These are phyloP conservation scores for Solanum infundibuliforme DNA, from an alignment of 257 asterid species.

Conservation along the genomic window DNA sequence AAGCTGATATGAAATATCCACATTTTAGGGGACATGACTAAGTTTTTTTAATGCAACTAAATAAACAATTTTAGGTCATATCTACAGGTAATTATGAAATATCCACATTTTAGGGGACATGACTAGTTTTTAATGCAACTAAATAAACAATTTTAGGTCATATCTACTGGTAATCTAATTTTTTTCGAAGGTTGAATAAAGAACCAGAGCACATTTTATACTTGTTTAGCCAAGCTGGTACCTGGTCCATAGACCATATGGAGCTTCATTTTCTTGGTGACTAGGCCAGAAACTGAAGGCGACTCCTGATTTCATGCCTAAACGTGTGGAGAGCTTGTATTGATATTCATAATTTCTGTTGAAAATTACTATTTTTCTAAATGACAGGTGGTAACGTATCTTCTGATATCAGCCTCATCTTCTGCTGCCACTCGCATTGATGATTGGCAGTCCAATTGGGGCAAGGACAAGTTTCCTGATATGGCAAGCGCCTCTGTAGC, in stretches of 20 bases:
- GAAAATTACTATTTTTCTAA: not conserved
- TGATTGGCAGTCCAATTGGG: slow-evolving; percentile 83
- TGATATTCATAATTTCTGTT: not conserved
- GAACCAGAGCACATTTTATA: not conserved
- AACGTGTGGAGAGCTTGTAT: not conserved
- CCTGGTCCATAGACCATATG: not conserved
- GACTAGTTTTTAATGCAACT: not conserved
- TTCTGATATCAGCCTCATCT: slow-evolving; percentile 90
- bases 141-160: not conserved
- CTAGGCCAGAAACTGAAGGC: not conserved
- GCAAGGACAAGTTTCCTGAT: slow-evolving; percentile 72
- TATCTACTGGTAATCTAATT: not conserved
- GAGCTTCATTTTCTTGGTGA: not conserved
- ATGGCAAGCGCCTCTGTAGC: slow-evolving; percentile 71
- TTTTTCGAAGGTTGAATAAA: not conserved
- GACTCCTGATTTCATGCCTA: not conserved
- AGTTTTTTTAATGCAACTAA: not conserved
- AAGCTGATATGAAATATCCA: not conserved
- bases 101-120: not conserved
- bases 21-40: not conserved
- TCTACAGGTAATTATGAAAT: not conserved
- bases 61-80: not conserved
- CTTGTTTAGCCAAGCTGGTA: not conserved
- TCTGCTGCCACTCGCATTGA: slow-evolving; percentile 64
- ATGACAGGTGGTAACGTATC: slow-evolving; percentile 66